Percentiles rank a stretch among this genome's conserved stretches.
These are phyloP conservation scores for Aspergillus nidulans DNA, from an alignment of 495 filamentous ascomycete genomes.

Conservation along the genomic window DNA sequence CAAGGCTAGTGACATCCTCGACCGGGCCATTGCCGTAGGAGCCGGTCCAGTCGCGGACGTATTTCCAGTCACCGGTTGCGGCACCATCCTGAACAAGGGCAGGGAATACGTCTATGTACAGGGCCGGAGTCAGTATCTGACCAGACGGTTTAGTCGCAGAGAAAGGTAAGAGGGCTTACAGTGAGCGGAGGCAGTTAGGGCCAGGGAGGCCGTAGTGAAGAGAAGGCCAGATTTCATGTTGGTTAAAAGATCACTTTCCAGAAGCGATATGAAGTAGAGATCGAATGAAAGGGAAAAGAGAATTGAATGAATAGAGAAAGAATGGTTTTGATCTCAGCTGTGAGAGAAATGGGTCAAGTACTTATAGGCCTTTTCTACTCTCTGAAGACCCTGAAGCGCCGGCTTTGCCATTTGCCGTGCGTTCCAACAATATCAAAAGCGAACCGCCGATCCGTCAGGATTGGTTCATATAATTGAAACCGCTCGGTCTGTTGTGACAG, in stretches of 20 bases:
- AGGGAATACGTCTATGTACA: not conserved
- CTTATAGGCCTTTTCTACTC: too few relatives aligned
- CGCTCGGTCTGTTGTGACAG: too few relatives aligned
- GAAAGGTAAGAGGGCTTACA: not conserved
- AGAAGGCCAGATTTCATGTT: not conserved
- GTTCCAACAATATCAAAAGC: too few relatives aligned
- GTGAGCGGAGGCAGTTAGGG: not conserved
- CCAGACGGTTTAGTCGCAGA: not conserved
- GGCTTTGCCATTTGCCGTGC: too few relatives aligned
- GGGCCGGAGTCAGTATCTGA: not conserved
- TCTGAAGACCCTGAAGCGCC: too few relatives aligned
- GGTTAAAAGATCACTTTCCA: not conserved
- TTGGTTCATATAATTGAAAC: too few relatives aligned
- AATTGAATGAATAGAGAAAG: not conserved
- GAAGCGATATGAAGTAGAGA: not conserved
- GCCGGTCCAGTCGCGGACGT: slow-evolving; percentile 4
- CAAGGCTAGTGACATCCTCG: slow-evolving; percentile 10
- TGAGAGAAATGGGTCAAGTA: not conserved
- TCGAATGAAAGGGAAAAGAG: not conserved
- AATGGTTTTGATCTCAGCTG: not conserved
- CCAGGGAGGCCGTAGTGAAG: not conserved
- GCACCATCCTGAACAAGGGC: not conserved
- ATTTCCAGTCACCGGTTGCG: not conserved
- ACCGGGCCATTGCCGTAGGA: slow-evolving; percentile 12
- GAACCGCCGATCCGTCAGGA: too few relatives aligned